Evolutionary conservation across 805 yeast species (phyloP).

Genomic region (Kockiozyma suomiensis): DNA sequence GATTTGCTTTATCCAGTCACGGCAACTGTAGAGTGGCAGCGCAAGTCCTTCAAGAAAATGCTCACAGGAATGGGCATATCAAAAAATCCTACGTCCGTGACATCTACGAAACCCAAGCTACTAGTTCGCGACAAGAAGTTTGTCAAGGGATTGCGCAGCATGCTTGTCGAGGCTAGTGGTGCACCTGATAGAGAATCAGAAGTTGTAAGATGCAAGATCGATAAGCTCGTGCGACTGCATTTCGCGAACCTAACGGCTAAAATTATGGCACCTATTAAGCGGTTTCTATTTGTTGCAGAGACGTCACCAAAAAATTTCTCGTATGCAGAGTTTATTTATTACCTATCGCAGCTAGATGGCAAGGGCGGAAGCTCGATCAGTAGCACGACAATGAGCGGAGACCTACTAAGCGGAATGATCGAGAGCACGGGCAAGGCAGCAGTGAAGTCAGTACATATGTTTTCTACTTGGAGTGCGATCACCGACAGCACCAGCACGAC

Average conservation of each 20-base stretch:
- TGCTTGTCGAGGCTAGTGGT: conserved; percentile 7
- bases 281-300: conserved; percentile 28
- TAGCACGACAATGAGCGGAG: conserved; percentile 9
- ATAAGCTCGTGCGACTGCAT: conserved; percentile 25
- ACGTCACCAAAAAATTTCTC: conserved; percentile 22
- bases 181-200: not conserved
- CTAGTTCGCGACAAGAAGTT: conserved; percentile 23
- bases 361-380: not conserved
- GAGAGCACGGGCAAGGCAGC: conserved; percentile 2
- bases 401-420: conserved; percentile 4
- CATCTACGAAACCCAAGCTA: conserved; percentile 3
- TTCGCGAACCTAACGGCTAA: conserved; percentile 32
- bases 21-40: conserved; percentile 29
- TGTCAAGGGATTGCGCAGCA: conserved; percentile 7
- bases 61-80: conserved; percentile 17
- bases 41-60: conserved; percentile 18
- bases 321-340: conserved; percentile 27
- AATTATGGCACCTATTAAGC: conserved; percentile 28
- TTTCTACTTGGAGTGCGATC: conserved; percentile 3
- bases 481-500: no score
- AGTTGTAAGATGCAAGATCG: conserved; percentile 1
- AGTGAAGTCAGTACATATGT: conserved; percentile 11
- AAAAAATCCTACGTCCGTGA: conserved; percentile 1
- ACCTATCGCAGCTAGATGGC: conserved; percentile 6
- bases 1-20: conserved; percentile 32